Conservation (phyloP, 1,284 basidiomycete genomes). For the Lignosus rhinocerotis region DNA sequence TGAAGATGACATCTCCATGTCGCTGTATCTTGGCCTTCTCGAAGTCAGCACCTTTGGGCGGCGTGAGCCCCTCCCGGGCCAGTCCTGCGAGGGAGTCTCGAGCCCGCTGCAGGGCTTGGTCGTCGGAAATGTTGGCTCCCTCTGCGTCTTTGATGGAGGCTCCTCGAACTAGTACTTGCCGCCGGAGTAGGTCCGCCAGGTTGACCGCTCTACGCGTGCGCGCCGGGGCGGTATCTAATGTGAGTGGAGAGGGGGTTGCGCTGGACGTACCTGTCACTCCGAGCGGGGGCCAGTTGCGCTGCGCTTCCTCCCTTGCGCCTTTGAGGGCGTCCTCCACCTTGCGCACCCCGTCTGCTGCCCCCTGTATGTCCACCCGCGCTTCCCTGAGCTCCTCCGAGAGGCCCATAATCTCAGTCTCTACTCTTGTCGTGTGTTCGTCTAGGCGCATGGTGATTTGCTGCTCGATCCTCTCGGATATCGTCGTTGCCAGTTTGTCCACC, state of each 20-base stretch:
- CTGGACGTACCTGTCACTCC: background rate
- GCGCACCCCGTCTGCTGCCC: background rate
- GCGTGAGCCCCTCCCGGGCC: background rate
- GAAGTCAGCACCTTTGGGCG: background rate
- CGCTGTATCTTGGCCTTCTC: background rate
- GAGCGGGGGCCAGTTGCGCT: background rate
- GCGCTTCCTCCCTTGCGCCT: background rate
- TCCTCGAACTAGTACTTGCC: conserved; percentile 2
- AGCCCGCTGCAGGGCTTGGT: background rate
- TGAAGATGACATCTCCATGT: conserved; percentile 4
- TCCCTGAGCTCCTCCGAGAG: background rate
- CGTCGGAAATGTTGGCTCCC: background rate
- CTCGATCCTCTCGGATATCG: background rate
- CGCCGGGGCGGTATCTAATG: conserved; percentile 1
- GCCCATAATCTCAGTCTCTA: background rate
- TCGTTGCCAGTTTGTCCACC: background rate
- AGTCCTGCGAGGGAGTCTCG: background rate
- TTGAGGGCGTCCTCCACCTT: background rate
- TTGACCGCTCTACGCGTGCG: background rate
- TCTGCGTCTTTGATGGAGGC: background rate
- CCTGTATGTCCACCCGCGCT: background rate
- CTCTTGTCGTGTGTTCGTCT: background rate
- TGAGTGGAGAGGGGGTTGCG: background rate
- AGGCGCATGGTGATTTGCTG: background rate
- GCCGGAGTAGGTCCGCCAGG: conserved; percentile 2